Percentiles rank a stretch among this genome's conserved stretches.
phyloP scores from a whole-genome alignment of 768 basidiomycete species.

The Mycena metata region DNA sequence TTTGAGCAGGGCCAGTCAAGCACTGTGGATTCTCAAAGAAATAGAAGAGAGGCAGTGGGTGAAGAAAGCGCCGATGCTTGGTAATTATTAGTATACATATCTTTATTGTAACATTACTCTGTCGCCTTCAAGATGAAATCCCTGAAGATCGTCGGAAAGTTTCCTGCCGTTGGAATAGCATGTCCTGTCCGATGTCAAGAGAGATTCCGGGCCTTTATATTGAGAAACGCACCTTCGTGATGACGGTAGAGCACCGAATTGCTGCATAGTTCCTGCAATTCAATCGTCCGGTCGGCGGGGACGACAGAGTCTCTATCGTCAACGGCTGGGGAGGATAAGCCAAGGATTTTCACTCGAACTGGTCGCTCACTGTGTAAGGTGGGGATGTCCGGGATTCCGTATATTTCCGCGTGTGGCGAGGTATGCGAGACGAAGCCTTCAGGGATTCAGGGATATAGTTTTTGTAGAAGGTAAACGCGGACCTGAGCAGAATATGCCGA shows the following conservation, averaged over 20 bases:
- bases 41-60: conserved; percentile 26
- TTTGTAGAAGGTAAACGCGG: background rate
- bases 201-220: background rate
- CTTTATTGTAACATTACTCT: background rate
- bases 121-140: conserved; percentile 40
- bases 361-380: conserved; percentile 38
- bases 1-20: conserved; percentile 25
- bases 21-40: conserved; percentile 25
- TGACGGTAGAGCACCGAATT: conserved; percentile 35
- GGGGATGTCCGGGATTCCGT: conserved; percentile 40
- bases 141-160: conserved; percentile 36
- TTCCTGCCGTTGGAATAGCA: conserved; percentile 35
- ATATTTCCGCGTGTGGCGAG: conserved; percentile 40
- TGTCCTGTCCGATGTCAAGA: conserved; percentile 27
- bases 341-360: background rate
- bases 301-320: conserved; percentile 39
- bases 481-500: conserved; percentile 43
- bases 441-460: background rate
- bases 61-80: conserved; percentile 16
- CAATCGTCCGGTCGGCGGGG: conserved; percentile 35
- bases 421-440: conserved; percentile 39
- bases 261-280: conserved; percentile 38
- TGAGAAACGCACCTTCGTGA: conserved; percentile 34
- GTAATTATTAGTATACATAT: conserved; percentile 20
- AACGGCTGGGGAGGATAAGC: conserved; percentile 26